Evolutionary conservation across 2,329 filamentous ascomycete genomes (phyloP), one percentile per base, ranked within the genome.

Genomic region (Dissoconium aciculare): DNA sequence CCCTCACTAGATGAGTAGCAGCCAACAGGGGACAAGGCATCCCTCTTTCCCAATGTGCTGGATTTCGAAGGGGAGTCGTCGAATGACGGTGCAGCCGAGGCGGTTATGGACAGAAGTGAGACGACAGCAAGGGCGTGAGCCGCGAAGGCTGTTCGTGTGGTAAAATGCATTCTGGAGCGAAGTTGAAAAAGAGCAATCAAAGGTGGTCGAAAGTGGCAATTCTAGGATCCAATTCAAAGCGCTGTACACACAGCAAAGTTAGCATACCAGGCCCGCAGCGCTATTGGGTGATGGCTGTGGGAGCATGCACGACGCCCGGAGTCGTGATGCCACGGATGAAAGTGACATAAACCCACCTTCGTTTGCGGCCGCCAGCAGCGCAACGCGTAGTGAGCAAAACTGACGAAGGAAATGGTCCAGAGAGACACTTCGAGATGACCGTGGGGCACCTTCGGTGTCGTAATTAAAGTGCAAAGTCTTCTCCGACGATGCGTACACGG

Each of bases 1-100:
- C 58, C 59, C n/a, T 48, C 50, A 5, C 56, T 53, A 14, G 54
- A 57, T 26, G 51, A 56, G 49, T 65, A 71, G 53, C 69, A 73
- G 25, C 67, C 19, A n/a, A 23, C n/a, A n/a, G n/a, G 19, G 8
- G 8, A n/a, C n/a, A n/a, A 23, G 19, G n/a, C 19, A 8, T 8
- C 19, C 19, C 19, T 23, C n/a, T n/a, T 8, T 8, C n/a, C 19
- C 19, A 23, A 23, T n/a, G 19, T n/a, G 19, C n/a, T 23, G 8
- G 19, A n/a, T n/a, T n/a, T n/a, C n/a, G n/a, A n/a, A n/a, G n/a
- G n/a, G n/a, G n/a, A n/a, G n/a, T n/a, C n/a, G n/a, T n/a, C 19
- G 8, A n/a, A 23, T 23, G 19, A n/a, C 67, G 27, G 61, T 52
- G n/a, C 47, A 42, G 10, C 45, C 28, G 19, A 8, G 8, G 19